Percentiles rank a stretch among this genome's conserved stretches.
phyloP scores from a whole-genome alignment of 2,329 filamentous ascomycete genomes.

The Trichocomaceae sp. region DNA sequence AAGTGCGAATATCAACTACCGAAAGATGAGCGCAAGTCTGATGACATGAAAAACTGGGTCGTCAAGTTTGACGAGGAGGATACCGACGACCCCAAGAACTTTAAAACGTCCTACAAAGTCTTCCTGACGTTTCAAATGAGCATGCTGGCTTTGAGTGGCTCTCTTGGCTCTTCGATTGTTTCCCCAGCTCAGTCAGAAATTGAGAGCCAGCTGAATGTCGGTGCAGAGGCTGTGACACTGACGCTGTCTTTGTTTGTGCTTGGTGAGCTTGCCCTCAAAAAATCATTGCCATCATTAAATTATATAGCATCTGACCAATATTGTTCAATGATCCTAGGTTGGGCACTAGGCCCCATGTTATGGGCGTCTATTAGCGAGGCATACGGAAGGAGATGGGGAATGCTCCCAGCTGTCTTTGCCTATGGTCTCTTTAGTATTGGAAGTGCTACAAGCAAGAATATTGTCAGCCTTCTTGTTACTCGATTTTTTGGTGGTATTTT shows the following conservation, averaged over 20 bases:
- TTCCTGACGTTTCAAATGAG: constrained; percentile 10
- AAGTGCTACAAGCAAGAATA: constrained; percentile 47
- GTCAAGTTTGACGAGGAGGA: constrained; percentile 1
- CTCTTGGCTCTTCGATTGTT: constrained; percentile 10
- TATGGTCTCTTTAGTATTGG: constrained; percentile 52
- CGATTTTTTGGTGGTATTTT: constrained; percentile 51
- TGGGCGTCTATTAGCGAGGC: constrained; percentile 43
- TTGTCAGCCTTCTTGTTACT: constrained; percentile 48
- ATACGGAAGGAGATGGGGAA: constrained; percentile 44
- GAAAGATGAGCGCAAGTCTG: background rate
- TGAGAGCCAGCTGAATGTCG: background rate
- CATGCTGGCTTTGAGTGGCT: constrained; percentile 9
- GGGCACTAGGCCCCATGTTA: constrained; percentile 33
- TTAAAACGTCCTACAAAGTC: constrained; percentile 1
- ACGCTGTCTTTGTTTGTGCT: constrained; percentile 3
- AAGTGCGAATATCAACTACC: background rate
- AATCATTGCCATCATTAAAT: background rate
- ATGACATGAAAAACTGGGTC: background rate
- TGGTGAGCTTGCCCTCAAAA: background rate
- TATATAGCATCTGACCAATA: background rate
- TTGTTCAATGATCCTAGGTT: constrained; percentile 19
- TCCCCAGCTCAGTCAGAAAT: constrained; percentile 3
- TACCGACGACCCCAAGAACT: constrained; percentile 8
- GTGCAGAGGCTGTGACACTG: background rate
- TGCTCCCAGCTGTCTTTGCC: constrained; percentile 44